Evolutionary conservation across 2,329 filamentous ascomycete genomes (phyloP).

Genomic region (Coleophoma eucalyptorum): DNA sequence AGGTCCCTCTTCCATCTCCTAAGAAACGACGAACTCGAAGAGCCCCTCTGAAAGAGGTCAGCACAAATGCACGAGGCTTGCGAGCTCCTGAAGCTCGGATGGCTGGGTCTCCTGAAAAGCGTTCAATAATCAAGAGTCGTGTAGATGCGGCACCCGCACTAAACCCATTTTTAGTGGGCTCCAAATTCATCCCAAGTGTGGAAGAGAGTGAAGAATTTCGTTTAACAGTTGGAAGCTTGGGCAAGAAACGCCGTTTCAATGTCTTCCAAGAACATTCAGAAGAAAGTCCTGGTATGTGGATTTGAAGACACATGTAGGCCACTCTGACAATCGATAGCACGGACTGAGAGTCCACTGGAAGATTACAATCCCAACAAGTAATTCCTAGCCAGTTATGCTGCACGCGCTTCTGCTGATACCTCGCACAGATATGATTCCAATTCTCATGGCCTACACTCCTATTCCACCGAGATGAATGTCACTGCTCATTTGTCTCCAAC

Average conservation of each 20-base stretch:
- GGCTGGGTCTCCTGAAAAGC: slow-evolving; percentile 12
- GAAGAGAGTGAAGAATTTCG: slow-evolving; percentile 28
- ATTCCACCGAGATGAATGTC: slow-evolving; percentile 6
- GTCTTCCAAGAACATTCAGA: slow-evolving; percentile 25
- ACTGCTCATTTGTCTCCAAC: slow-evolving; percentile 18
- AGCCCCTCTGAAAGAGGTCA: slow-evolving; percentile 10
- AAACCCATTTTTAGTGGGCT: slow-evolving; percentile 18
- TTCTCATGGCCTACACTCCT: slow-evolving; percentile 16
- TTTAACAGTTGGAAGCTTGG: slow-evolving; percentile 20
- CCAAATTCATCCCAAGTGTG: slow-evolving; percentile 14
- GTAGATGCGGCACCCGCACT: slow-evolving; percentile 1
- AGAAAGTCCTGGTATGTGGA: slow-evolving; percentile 21
- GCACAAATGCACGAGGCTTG: slow-evolving; percentile 21
- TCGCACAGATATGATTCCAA: slow-evolving; percentile 20
- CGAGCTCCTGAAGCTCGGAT: slow-evolving; percentile 11
- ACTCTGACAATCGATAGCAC: slow-evolving; percentile 11
- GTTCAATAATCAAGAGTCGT: slow-evolving; percentile 1
- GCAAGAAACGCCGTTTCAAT: slow-evolving; percentile 21
- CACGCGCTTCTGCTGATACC: background rate
- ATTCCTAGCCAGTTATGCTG: background rate
- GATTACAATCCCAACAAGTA: slow-evolving; percentile 12
- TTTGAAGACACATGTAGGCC: background rate
- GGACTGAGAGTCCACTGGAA: slow-evolving; percentile 26
- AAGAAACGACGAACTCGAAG: slow-evolving; percentile 25
- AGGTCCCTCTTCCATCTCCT: slow-evolving; percentile 15